A percentile compares a stretch with the other conserved stretches of the same genome.
Conservation (phyloP, 2,329 filamentous ascomycete species). For the Knufia fluminis region DNA sequence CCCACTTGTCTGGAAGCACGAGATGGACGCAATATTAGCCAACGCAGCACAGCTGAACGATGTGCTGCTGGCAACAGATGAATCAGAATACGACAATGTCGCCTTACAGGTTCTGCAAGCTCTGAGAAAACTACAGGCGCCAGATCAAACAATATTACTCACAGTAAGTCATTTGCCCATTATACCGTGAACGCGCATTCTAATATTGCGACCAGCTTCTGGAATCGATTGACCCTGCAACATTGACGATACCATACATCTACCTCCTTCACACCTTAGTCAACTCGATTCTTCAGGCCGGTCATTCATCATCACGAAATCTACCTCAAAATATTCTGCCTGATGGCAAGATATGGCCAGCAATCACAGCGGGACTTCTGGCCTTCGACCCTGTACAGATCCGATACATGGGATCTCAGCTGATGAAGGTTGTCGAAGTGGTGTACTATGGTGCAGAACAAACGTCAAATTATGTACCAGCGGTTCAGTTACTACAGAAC, state of each 20-base stretch:
- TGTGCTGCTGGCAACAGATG: slow-evolving; percentile 13
- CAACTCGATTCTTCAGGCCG: slow-evolving; percentile 26
- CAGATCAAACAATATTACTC: slow-evolving; percentile 7
- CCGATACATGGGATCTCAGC: slow-evolving; percentile 35
- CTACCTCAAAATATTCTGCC: slow-evolving; percentile 35
- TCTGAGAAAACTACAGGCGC: slow-evolving; percentile 16
- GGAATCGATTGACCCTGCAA: slow-evolving; percentile 31
- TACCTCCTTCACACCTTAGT: slow-evolving; percentile 45
- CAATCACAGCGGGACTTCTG: slow-evolving; percentile 42
- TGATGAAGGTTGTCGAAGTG: slow-evolving; percentile 30
- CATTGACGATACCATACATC: slow-evolving; percentile 52
- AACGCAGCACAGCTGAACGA: slow-evolving; percentile 9
- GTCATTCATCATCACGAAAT: slow-evolving; percentile 26
- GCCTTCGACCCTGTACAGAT: slow-evolving; percentile 42
- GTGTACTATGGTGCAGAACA: slow-evolving; percentile 28
- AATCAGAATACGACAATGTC: slow-evolving; percentile 34
- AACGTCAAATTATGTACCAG: slow-evolving; percentile 29
- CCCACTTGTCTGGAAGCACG: neutral
- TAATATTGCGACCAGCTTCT: neutral
- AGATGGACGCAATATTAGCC: slow-evolving; percentile 8
- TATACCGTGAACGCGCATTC: neutral
- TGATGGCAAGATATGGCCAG: slow-evolving; percentile 41
- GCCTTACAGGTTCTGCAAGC: slow-evolving; percentile 20
- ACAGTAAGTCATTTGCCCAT: slow-evolving; percentile 21
- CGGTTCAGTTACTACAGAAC: slow-evolving; percentile 33